Base-by-base conservation (phyloP, 345 rosid genomes). In the Aegle marmelos region DNA sequence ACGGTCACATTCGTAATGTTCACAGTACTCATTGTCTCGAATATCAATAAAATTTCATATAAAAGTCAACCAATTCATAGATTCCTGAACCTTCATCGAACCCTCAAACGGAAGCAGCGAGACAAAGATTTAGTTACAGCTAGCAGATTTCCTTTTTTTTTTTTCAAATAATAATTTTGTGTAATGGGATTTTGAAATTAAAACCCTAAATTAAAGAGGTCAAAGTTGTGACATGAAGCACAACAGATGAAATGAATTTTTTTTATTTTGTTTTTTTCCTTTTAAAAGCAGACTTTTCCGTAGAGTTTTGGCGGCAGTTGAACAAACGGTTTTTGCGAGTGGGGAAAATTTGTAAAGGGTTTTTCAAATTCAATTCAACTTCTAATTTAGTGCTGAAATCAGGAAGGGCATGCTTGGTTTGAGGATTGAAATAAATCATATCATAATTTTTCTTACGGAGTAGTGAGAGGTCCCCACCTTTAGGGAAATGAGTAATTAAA, bases 1-100 rank as follows among this genome's bases (percentile, higher is more conserved):
- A 93, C 98, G 56, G 93, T 74, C 25, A 92, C 97, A 83, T 95
- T 95, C 2, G 96, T 93, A 79, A 95, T 85, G 53, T 92, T 95
- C 71, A 95, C 91, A 7, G 97, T 94, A 76, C 98, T 95, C 96
- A 93, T 93, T 66, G 28, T 85, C 27, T 62, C 68, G 53, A 73
- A 79, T 11, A 11, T 9, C 67, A 9, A 39, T 27, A 48, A 5
- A 24, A 33, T 37, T 73, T 25, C 25, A 22, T 17, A 19, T 1
- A 30, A 60, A 34, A 45, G 48, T 45, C 59, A 17, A 57, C 28
- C 30, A 68, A 67, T 73, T 60, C 77, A 58, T 41, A 67, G 33
- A 25, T 45, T 73, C 74, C 53, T 22, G 69, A 67, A 67, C 31
- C 74, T 73, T 79, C 82, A 58, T 56, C 73, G 59, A 66, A 59